Evolutionary conservation across 2,329 filamentous ascomycete species (phyloP), one percentile per base, ranked within the genome.

Genomic region (Aspergillus sp.): DNA sequence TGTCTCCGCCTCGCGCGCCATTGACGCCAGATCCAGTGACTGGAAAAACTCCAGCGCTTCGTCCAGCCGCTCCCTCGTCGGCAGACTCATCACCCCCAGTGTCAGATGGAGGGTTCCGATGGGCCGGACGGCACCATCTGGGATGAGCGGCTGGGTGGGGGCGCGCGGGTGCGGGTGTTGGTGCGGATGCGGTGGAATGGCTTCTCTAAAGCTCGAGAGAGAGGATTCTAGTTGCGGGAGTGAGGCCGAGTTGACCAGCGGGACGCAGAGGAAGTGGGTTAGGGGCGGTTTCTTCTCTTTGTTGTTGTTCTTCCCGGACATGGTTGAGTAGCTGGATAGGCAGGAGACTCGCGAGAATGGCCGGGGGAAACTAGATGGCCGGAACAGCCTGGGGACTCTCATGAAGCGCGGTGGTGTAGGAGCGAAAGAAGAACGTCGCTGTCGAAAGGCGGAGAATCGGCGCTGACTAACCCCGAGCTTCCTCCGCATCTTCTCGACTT

Each of bases 31-130:
- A 43, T 76, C 62, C 0, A 76, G 47, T 0, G 50, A 52, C 8
- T 61, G 37, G 1, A 78, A 53, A 10, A 69, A 56, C 1, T 46
- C 26, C 15, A 66, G 43, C 0, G 72, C 75, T 17, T 60, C 55
- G 0, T 67, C 47, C 2, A 80, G 41, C 1, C 60, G 56, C 28
- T 71, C 66, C 2, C 66, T 58, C 2, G 63, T 67, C 3, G 67
- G 59, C 7, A 94, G 70, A 42, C 73, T 80, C 82, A 95, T 88
- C 1, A 93, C 82, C 0, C 86, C 88, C 0, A 95, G 68, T 0
- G 88, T 95, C 2, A 93, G 65, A 58, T 96, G 89, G 29, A 95
- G 60, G 1, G 86, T 86, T 1, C 84, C 83, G 0, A 84, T 60
- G 0, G 86, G 86, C 16, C 86, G 69, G 31, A 94, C 64, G 2